These are phyloP conservation scores for Verticillium isaacii DNA, from an alignment of 2,329 filamentous ascomycete species.

Conservation along the genomic window DNA sequence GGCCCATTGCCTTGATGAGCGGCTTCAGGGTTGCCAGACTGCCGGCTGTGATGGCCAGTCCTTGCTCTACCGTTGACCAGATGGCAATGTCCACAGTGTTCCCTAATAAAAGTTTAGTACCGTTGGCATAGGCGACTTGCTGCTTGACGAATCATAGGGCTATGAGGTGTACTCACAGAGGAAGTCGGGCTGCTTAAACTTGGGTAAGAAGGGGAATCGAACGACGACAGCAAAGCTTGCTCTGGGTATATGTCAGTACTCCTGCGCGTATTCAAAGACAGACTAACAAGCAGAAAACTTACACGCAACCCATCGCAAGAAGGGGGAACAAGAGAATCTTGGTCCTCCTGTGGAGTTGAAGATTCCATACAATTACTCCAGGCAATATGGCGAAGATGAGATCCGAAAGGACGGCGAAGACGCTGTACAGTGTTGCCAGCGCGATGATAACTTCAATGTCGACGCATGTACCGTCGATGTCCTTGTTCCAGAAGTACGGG, in stretches of 20 bases:
- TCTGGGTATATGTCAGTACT: conserved; percentile 17
- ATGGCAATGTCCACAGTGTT: conserved; percentile 39
- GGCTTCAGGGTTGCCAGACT: conserved; percentile 42
- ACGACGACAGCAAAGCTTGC: conserved; percentile 39
- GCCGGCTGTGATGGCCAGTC: conserved; percentile 42
- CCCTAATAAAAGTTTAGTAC: conserved; percentile 15
- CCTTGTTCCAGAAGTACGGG: conserved; percentile 34
- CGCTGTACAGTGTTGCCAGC: conserved; percentile 49
- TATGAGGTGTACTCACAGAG: conserved; percentile 27
- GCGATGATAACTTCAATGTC: conserved; percentile 39
- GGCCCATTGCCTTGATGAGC: conserved; percentile 28
- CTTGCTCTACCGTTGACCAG: conserved; percentile 43
- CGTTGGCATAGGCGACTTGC: not conserved
- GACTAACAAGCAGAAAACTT: conserved; percentile 14
- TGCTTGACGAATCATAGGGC: not conserved
- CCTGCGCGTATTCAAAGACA: not conserved
- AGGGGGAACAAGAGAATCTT: conserved; percentile 49
- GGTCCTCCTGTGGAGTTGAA: conserved; percentile 48
- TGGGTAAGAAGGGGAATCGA: conserved; percentile 31
- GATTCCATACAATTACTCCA: conserved; percentile 46
- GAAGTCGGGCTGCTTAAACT: conserved; percentile 35
- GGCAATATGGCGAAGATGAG: conserved; percentile 47
- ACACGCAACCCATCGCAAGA: conserved; percentile 51
- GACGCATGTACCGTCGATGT: conserved; percentile 29
- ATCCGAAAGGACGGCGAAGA: conserved; percentile 43